Percentiles rank a stretch among this genome's conserved stretches.
These are phyloP conservation scores for Lipomyces chichibuensis DNA, from an alignment of 805 yeast genomes.

Conservation along the genomic window DNA sequence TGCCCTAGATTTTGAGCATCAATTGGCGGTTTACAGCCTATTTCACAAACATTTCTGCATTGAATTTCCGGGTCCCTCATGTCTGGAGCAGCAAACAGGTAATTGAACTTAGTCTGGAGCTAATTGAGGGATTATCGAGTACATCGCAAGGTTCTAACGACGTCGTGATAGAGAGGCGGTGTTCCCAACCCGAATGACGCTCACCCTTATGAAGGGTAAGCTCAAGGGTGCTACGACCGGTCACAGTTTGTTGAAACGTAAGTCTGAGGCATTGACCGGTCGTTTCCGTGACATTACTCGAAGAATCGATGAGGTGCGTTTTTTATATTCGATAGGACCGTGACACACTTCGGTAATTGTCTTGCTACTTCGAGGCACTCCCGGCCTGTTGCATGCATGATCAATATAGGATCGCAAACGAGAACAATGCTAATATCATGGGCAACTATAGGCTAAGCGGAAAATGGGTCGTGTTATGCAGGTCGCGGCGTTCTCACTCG, in stretches of 20 bases:
- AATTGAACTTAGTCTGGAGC: not conserved
- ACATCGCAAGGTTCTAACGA: not conserved
- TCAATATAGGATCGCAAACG: not conserved
- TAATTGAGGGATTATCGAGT: not conserved
- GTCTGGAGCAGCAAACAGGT: slow-evolving; percentile 37
- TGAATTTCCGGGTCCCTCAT: not conserved
- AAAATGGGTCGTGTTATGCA: slow-evolving; percentile 99
- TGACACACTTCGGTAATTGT: too few species aligned
- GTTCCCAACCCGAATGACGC: slow-evolving; percentile 51
- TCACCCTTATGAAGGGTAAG: slow-evolving; percentile 91
- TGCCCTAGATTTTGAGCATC: not conserved
- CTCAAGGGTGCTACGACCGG: slow-evolving; percentile 98
- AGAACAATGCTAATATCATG: not conserved
- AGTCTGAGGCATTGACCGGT: slow-evolving; percentile 95
- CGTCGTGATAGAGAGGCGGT: slow-evolving; percentile 32
- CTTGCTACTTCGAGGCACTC: too few species aligned
- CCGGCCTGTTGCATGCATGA: not conserved
- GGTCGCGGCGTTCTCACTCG: slow-evolving; percentile 94
- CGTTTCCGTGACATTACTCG: slow-evolving; percentile 94
- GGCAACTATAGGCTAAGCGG: slow-evolving; percentile 61
- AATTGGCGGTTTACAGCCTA: not conserved
- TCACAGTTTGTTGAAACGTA: slow-evolving; percentile 87
- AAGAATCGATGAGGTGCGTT: slow-evolving; percentile 76
- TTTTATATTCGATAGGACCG: not conserved
- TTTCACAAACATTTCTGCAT: not conserved